Conservation (phyloP, 768 basidiomycete species). For the Panellus pusillus region DNA sequence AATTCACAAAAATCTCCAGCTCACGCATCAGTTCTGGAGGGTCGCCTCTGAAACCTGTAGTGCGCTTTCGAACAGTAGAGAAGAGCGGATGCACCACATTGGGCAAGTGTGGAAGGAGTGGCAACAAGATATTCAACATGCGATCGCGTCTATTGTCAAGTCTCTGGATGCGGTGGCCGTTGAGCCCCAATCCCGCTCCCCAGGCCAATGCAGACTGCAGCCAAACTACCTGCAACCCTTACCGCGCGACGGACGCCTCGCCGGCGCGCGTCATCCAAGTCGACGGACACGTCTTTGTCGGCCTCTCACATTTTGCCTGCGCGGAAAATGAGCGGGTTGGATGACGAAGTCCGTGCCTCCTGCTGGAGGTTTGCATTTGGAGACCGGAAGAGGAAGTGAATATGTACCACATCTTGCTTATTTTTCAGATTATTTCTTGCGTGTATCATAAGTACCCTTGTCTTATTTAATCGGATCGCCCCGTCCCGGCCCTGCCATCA, state of each 20-base stretch:
- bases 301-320: neutral
- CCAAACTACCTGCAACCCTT: neutral
- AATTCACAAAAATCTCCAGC: neutral
- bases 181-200: neutral
- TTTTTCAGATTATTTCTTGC: neutral
- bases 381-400: constrained; percentile 1
- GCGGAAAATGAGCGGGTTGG: constrained; percentile 6
- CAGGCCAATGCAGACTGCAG: too few species aligned
- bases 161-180: constrained; percentile 7
- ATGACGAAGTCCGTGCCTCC: neutral
- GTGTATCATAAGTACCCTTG: too few species aligned
- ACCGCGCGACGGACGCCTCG: constrained; percentile 2
- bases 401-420: neutral
- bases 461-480: too few species aligned
- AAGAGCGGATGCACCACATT: neutral
- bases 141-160: constrained; percentile 7
- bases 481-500: too few species aligned
- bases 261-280: constrained; percentile 13
- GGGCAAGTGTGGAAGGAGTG: constrained; percentile 5
- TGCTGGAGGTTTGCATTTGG: constrained; percentile 11
- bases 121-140: constrained; percentile 1
- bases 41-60: neutral
- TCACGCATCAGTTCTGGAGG: constrained; percentile 4
- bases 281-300: neutral
- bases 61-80: neutral